Evolutionary conservation across 2,329 filamentous ascomycete genomes (phyloP).

Genomic region (Xylaria hypoxylon): DNA sequence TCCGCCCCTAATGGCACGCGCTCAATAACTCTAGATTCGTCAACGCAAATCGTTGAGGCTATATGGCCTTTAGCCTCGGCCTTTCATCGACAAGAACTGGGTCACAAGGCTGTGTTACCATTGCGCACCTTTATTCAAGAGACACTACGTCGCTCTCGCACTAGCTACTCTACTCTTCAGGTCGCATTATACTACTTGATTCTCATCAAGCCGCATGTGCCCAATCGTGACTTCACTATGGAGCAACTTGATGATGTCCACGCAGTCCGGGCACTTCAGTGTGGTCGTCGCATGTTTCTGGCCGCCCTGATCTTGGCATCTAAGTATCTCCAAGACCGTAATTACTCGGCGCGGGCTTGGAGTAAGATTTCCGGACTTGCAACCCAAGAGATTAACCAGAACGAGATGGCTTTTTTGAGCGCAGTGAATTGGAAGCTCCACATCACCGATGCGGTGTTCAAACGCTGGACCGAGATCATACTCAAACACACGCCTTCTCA

Average conservation of each 20-base stretch:
- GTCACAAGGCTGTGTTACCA: conserved; percentile 82
- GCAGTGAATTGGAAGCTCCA: conserved; percentile 96
- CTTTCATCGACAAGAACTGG: conserved; percentile 77
- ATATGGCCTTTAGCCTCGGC: conserved; percentile 95
- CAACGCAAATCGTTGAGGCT: conserved; percentile 94
- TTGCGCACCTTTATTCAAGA: conserved; percentile 97
- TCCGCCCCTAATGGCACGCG: conserved; percentile 39
- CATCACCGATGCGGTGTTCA: conserved; percentile 88
- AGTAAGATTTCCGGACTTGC: conserved; percentile 98
- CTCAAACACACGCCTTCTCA: conserved; percentile 81
- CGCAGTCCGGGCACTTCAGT: conserved; percentile 84
- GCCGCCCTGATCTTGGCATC: conserved; percentile 94
- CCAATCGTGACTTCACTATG: conserved; percentile 84
- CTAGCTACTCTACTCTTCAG: conserved; percentile 96
- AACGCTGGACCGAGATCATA: conserved; percentile 94
- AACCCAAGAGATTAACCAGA: conserved; percentile 93
- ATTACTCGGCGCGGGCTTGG: conserved; percentile 97
- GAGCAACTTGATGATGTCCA: conserved; percentile 81
- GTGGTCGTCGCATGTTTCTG: conserved; percentile 96
- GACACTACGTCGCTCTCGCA: conserved; percentile 91
- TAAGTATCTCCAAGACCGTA: conserved; percentile 97
- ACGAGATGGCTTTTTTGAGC: conserved; percentile 90
- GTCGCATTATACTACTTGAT: conserved; percentile 97
- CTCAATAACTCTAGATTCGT: conserved; percentile 78
- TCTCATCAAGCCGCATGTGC: conserved; percentile 90